Evolutionary conservation across 345 rosid genomes (phyloP).

Genomic region (Garcia nutans): DNA sequence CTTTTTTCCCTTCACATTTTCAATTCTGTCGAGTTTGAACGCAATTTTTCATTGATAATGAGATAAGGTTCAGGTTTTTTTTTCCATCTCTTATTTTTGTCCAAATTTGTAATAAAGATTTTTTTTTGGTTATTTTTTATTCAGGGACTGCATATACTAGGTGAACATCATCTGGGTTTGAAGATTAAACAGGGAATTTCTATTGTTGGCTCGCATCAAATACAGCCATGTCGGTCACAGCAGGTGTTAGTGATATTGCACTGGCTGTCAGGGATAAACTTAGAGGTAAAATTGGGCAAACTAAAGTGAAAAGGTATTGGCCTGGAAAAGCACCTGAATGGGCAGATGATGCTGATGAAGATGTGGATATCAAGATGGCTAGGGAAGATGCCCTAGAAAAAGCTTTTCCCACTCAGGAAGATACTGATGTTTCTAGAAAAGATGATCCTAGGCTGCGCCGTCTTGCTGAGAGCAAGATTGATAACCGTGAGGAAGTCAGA

Average conservation of each 20-base stretch:
- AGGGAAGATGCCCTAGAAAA: constrained; percentile 49
- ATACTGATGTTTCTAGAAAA: constrained; percentile 33
- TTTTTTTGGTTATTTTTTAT: neutral
- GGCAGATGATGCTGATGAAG: constrained; percentile 68
- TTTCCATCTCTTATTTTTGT: neutral
- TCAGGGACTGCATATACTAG: neutral
- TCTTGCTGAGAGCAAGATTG: constrained; percentile 53
- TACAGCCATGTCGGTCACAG: constrained; percentile 62
- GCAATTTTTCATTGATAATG: no score
- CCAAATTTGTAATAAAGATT: neutral
- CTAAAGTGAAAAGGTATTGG: constrained; percentile 75
- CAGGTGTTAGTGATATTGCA: constrained; percentile 61
- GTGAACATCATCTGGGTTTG: neutral
- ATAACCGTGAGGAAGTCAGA: constrained; percentile 65
- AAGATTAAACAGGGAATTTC: neutral
- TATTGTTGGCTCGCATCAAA: neutral
- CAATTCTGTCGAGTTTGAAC: neutral
- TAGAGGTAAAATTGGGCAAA: constrained; percentile 64
- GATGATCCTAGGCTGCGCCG: constrained; percentile 75
- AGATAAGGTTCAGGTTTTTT: neutral
- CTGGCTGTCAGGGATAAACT: constrained; percentile 70
- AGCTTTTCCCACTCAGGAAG: constrained; percentile 50
- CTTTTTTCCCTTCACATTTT: no score
- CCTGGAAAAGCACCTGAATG: constrained; percentile 76
- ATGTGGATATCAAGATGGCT: constrained; percentile 54